phyloP scores from a whole-genome alignment of 2,329 filamentous ascomycete genomes.

The Teratosphaeria destructans region DNA sequence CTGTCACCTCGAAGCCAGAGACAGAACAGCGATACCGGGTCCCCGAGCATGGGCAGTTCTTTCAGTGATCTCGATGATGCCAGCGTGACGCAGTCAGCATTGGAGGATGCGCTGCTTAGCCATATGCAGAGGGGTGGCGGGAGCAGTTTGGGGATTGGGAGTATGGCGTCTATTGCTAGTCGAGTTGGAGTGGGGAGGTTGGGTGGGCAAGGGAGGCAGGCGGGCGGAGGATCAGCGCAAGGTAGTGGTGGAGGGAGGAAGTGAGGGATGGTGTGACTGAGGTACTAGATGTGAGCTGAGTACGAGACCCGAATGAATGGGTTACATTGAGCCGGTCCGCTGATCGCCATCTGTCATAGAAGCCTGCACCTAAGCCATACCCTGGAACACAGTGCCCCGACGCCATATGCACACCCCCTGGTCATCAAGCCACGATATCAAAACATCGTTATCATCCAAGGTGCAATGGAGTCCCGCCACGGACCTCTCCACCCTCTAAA shows the following conservation, averaged over 20 bases:
- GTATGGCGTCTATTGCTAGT: constrained; percentile 29
- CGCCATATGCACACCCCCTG: too few relatives aligned
- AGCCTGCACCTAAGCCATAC: too few relatives aligned
- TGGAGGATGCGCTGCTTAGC: constrained; percentile 68
- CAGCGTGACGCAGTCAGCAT: constrained; percentile 67
- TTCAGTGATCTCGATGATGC: constrained; percentile 80
- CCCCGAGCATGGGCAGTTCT: constrained; percentile 73
- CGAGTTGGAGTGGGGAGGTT: constrained; percentile 48
- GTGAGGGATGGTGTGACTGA: background rate
- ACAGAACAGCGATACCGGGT: constrained; percentile 53
- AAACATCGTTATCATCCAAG: too few relatives aligned
- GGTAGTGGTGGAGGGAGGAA: background rate
- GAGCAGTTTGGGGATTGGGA: constrained; percentile 8
- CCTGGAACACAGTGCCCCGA: too few relatives aligned
- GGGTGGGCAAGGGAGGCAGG: constrained; percentile 6
- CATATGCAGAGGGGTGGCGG: constrained; percentile 44
- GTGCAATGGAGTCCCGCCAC: too few relatives aligned
- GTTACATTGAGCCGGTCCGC: background rate
- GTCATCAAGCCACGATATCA: too few relatives aligned
- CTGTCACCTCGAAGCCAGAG: constrained; percentile 39
- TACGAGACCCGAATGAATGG: background rate
- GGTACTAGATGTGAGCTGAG: background rate
- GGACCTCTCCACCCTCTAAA: too few relatives aligned
- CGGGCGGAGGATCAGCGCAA: background rate
- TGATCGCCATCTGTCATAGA: too few relatives aligned